Percentiles rank a stretch among this genome's conserved stretches.
Evolutionary conservation across 179 eudicot species (phyloP).

Genomic region (Spergularia azorica): DNA sequence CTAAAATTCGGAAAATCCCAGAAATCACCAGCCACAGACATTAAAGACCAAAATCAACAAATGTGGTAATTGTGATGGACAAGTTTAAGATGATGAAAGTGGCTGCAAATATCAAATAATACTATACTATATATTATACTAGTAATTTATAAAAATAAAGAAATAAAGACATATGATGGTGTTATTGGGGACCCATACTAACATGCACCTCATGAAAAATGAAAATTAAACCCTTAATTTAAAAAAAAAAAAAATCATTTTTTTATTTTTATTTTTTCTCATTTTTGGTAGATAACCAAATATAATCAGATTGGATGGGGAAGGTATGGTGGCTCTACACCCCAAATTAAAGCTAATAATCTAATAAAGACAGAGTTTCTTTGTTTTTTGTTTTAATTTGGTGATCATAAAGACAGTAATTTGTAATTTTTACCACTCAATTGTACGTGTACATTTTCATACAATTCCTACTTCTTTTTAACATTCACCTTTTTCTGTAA

Average conservation of each 20-base stretch:
- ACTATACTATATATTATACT: not conserved
- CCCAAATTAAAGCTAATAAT: not conserved
- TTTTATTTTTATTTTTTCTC: not conserved
- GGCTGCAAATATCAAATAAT: slow-evolving; percentile 22
- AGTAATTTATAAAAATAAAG: not conserved
- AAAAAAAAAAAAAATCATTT: not conserved
- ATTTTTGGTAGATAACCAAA: slow-evolving; percentile 37
- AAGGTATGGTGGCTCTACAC: slow-evolving; percentile 32
- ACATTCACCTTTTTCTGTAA: slow-evolving; percentile 6
- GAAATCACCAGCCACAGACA: slow-evolving; percentile 32
- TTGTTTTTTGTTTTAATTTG: too few relatives aligned
- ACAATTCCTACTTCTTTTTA: not conserved
- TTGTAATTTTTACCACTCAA: slow-evolving; percentile 24
- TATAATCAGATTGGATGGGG: slow-evolving; percentile 33
- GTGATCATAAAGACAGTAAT: too few relatives aligned
- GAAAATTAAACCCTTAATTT: too few relatives aligned
- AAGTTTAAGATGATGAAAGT: slow-evolving; percentile 7
- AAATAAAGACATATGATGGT: slow-evolving; percentile 10
- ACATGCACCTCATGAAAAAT: slow-evolving; percentile 45
- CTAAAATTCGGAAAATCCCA: slow-evolving; percentile 36
- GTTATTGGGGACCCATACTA: slow-evolving; percentile 47
- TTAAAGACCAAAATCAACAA: slow-evolving; percentile 25
- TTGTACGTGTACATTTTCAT: not conserved
- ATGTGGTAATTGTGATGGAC: slow-evolving; percentile 7
- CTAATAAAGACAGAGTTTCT: slow-evolving; percentile 24